A percentile compares a stretch with the other conserved stretches of the same genome.
Evolutionary conservation across 1,284 basidiomycete species (phyloP).

Genomic region (Moniliophthora roreri): DNA sequence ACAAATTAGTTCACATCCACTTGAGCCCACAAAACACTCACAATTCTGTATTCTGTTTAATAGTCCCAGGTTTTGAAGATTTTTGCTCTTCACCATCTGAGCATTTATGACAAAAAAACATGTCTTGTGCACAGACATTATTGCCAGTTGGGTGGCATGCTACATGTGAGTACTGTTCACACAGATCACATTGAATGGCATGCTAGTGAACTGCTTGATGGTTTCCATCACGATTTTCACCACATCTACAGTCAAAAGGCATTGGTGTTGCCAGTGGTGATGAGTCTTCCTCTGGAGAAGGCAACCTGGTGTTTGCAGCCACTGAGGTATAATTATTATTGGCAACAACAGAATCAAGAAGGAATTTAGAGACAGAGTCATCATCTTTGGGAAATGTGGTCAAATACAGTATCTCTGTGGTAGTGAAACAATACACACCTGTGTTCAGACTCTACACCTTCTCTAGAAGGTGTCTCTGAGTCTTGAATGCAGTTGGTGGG

Average conservation of each 20-base stretch:
- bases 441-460: too few species aligned
- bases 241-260: background rate
- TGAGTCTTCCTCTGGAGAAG: background rate
- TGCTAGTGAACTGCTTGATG: background rate
- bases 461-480: too few species aligned
- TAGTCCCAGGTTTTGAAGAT: background rate
- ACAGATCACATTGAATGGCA: slow-evolving; percentile 22
- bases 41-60: slow-evolving; percentile 9
- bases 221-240: background rate
- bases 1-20: background rate
- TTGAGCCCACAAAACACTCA: slow-evolving; percentile 16
- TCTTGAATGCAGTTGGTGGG: too few species aligned
- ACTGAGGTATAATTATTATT: background rate
- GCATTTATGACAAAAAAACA: background rate
- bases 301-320: background rate
- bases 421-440: too few species aligned
- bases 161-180: slow-evolving; percentile 24
- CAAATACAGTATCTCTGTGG: too few species aligned
- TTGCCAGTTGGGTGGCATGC: slow-evolving; percentile 24
- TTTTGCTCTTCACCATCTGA: background rate
- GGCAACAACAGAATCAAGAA: too few species aligned
- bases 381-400: too few species aligned
- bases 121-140: slow-evolving; percentile 1
- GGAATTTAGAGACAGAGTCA: too few species aligned
- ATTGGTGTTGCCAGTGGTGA: background rate